Base-by-base conservation (phyloP, 2,329 filamentous ascomycete species). In the Fusarium vanettenii region DNA sequence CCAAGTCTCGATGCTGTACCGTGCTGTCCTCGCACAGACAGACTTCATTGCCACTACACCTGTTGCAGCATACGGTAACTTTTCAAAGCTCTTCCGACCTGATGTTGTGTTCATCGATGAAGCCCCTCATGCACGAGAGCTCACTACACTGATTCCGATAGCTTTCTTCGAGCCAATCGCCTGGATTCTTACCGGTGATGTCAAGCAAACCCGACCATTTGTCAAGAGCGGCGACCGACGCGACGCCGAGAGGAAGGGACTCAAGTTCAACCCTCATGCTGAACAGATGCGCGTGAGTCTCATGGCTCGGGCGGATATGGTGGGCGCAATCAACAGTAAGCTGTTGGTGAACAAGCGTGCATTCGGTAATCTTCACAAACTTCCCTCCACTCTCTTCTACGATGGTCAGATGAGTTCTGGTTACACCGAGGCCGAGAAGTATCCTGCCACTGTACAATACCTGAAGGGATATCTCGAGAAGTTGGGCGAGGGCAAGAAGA, bases 41-140 rank as follows among this genome's bases (percentile, higher is more conserved):
- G 86, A 87, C 56, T 87, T 87, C 61, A 80, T 88, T 2, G 85
- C 85, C 0, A 86, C 86, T 0, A 87, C 86, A 1, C 86, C 86
- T 0, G 86, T 87, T 1, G 85, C 85, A 4, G 83, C 84, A 0
- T 82, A 80, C 5, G 81, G 82, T 0, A 73, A 77, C 0, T 85
- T 87, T 37, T 74, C 80, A 0, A 80, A 79, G 3, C 78, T 95
- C 8, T 94, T 95, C 35, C 92, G 93, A 73, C 94, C 95, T 0
- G 93, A 97, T 76, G 92, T 97, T 73, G 90, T 97, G 1, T 95
- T 97, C 79, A 94, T 97, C 72, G 95, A 95, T 50, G 94, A 97
- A 80, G 84, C 85, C 0, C 84, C 85, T 0, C 86, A 88, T 52
- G 85, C 85, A 0, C 78, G 86, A 18, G 86, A 88, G 71, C 77